A percentile compares a stretch with the other conserved stretches of the same genome.
These are phyloP conservation scores for Phytophthora pluvialis DNA, from an alignment of 352 stramenopile genomes.

Conservation along the genomic window DNA sequence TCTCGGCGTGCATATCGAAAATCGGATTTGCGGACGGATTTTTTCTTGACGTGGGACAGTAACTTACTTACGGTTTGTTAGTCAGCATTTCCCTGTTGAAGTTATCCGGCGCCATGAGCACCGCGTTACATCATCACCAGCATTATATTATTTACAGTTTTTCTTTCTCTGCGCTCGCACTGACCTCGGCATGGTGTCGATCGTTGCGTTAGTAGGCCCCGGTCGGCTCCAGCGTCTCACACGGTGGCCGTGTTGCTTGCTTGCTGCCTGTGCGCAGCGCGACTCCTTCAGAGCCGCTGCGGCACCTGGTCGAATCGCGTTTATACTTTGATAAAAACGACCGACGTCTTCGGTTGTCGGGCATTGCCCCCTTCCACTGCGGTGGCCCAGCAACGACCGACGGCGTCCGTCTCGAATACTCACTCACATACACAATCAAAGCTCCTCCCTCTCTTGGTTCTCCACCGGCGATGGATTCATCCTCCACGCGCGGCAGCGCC, in stretches of 20 bases:
- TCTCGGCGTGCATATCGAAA: constrained; percentile 11
- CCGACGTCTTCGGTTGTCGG: constrained; percentile 7
- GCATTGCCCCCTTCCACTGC: constrained; percentile 19
- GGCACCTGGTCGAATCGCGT: constrained; percentile 9
- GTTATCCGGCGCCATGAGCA: background rate
- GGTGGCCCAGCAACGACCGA: constrained; percentile 15
- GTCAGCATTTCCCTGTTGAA: background rate
- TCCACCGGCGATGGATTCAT: constrained; percentile 28
- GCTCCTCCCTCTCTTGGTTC: constrained; percentile 12
- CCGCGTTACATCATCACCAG: constrained; percentile 17
- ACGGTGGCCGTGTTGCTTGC: constrained; percentile 7
- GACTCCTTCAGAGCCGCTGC: constrained; percentile 8
- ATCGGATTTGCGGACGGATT: background rate
- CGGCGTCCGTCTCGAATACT: constrained; percentile 15
- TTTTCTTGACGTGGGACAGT: background rate
- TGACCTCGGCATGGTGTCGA: background rate
- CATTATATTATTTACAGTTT: constrained; percentile 26
- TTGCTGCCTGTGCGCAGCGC: constrained; percentile 4
- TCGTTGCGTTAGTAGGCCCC: background rate
- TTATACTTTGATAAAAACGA: constrained; percentile 19
- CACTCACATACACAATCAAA: constrained; percentile 33
- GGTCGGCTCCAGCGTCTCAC: background rate
- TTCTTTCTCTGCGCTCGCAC: constrained; percentile 3
- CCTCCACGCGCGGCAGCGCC: constrained; percentile 22
- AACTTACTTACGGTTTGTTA: too few relatives aligned